phyloP scores from a whole-genome alignment of 176 grass and related monocot genomes.

The Musa beccarii region DNA sequence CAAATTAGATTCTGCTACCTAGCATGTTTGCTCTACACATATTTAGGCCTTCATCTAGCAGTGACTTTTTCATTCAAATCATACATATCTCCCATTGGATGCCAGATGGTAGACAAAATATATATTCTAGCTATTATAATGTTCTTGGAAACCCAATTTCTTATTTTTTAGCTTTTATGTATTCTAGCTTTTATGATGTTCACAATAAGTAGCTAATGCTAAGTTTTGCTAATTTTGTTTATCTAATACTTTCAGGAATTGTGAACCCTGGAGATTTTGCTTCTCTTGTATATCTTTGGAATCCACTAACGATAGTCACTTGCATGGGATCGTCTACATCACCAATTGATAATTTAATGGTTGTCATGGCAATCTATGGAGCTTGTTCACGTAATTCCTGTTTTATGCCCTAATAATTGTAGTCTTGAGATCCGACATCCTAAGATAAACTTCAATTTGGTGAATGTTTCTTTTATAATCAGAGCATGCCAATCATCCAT shows the following conservation, averaged over 20 bases:
- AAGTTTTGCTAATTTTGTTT: slow-evolving; percentile 12
- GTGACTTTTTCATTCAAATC: too few species aligned
- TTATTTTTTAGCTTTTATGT: not conserved
- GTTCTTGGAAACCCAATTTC: too few species aligned
- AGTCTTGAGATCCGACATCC: not conserved
- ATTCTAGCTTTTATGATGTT: not conserved
- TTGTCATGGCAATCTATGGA: slow-evolving; percentile 73
- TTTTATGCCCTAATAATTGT: not conserved
- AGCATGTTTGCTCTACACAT: too few species aligned
- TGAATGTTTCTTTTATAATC: not conserved
- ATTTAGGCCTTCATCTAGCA: too few species aligned
- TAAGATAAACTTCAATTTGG: not conserved
- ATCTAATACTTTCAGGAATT: slow-evolving; percentile 34
- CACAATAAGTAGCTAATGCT: not conserved
- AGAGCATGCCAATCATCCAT: not conserved
- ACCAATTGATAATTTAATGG: slow-evolving; percentile 93
- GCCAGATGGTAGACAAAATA: too few species aligned
- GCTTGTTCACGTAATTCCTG: slow-evolving; percentile 70
- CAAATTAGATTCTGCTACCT: too few species aligned
- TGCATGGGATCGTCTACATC: slow-evolving; percentile 86
- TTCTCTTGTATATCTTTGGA: slow-evolving; percentile 94
- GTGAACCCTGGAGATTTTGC: slow-evolving; percentile 61
- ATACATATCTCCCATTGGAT: too few species aligned
- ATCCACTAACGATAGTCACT: slow-evolving; percentile 79
- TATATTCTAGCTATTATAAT: too few species aligned